Conservation (phyloP, 2,329 filamentous ascomycete species). For the Curvularia eragrostidis region DNA sequence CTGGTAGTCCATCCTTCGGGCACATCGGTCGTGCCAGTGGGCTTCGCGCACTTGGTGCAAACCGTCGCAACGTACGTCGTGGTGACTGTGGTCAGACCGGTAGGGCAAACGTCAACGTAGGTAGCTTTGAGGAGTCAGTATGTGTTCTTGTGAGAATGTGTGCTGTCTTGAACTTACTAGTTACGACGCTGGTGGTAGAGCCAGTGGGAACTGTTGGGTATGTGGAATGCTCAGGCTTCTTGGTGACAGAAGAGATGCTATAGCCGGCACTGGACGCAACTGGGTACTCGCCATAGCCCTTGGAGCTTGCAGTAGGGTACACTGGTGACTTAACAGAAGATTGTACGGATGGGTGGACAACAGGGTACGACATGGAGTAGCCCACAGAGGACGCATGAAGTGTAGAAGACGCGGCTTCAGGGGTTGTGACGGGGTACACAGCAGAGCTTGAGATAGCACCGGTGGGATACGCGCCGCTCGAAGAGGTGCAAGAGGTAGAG, state of each 20-base stretch:
- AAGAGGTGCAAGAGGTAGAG: conserved; percentile 21
- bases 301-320: conserved; percentile 12
- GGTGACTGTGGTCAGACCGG: conserved; percentile 44
- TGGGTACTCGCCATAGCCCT: conserved; percentile 10
- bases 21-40: conserved; percentile 27
- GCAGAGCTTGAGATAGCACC: conserved; percentile 10
- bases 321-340: conserved; percentile 4
- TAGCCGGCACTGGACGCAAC: conserved; percentile 15
- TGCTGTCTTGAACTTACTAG: conserved; percentile 22
- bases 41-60: conserved; percentile 31
- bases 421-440: conserved; percentile 15
- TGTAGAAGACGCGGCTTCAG: conserved; percentile 22
- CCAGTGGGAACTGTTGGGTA: conserved; percentile 20
- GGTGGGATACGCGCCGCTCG: conserved; percentile 16
- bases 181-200: conserved; percentile 28
- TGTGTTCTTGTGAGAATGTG: not conserved
- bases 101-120: conserved; percentile 48
- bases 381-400: conserved; percentile 14
- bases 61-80: conserved; percentile 41
- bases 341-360: not conserved
- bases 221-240: conserved; percentile 22
- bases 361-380: conserved; percentile 4
- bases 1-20: conserved; percentile 45
- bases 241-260: conserved; percentile 21
- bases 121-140: conserved; percentile 22